Percentiles rank a stretch among this genome's conserved stretches.
phyloP scores from a whole-genome alignment of 1,139 yeast species.

The Yamadazyma triangularis region DNA sequence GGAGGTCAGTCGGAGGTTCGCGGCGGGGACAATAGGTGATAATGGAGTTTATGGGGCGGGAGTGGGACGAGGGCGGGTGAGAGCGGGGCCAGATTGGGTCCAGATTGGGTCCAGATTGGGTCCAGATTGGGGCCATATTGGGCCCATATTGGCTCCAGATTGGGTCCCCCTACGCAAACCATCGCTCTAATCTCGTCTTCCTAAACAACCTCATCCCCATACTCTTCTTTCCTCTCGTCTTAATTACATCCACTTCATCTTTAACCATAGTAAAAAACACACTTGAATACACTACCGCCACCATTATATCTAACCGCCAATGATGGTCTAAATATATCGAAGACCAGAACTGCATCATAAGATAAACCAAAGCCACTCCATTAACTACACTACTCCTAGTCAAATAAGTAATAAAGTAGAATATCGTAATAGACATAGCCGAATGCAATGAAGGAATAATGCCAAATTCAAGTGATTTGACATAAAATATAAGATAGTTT shows the following conservation, averaged over 20 bases:
- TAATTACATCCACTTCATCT: conserved; percentile 24
- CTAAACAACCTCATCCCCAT: conserved; percentile 60
- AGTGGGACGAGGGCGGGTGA: too few relatives aligned
- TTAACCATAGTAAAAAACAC: conserved; percentile 17
- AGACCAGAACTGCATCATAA: conserved; percentile 66
- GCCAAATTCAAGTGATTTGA: conserved; percentile 67
- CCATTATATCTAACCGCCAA: conserved; percentile 55
- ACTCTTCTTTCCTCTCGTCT: conserved; percentile 30
- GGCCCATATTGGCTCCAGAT: too few relatives aligned
- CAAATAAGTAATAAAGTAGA: conserved; percentile 42
- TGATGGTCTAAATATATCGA: conserved; percentile 72
- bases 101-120: too few relatives aligned
- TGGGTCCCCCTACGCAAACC: too few relatives aligned
- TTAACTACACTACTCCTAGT: conserved; percentile 35
- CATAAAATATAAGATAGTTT: conserved; percentile 59
- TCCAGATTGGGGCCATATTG: too few relatives aligned
- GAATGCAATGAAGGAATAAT: conserved; percentile 67
- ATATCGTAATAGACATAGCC: conserved; percentile 56
- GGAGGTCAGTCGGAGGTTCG: too few relatives aligned
- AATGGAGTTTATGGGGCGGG: too few relatives aligned
- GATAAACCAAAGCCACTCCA: conserved; percentile 30
- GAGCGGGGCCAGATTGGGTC: too few relatives aligned
- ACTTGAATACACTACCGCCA: conserved; percentile 26
- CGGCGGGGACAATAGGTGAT: too few relatives aligned
- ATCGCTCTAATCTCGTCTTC: conserved; percentile 39